Evolutionary conservation across 225 moss, liverwort and hornwort genomes (phyloP).

Genomic region (Marchantia polymorpha): DNA sequence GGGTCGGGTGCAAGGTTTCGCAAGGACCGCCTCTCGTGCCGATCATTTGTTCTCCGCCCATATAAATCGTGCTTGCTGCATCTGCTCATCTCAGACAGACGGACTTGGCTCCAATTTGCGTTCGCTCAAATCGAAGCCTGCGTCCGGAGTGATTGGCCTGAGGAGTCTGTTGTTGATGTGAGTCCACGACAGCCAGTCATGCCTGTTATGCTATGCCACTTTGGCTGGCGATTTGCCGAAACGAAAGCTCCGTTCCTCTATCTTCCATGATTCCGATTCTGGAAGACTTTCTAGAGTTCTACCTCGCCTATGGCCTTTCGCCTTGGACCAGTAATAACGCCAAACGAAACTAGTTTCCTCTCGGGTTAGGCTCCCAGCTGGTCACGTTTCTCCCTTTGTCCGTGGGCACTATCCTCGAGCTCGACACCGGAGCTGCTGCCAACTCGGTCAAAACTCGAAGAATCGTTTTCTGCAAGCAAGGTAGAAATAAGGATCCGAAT

Average conservation of each 20-base stretch:
- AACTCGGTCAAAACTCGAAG: background rate
- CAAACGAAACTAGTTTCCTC: slow-evolving; percentile 5
- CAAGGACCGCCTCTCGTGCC: background rate
- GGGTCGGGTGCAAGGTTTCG: background rate
- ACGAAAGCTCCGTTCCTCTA: background rate
- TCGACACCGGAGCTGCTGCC: slow-evolving; percentile 2
- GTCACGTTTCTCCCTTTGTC: slow-evolving; percentile 1
- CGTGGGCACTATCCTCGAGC: slow-evolving; percentile 7
- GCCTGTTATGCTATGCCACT: background rate
- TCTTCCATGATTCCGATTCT: slow-evolving; percentile 8
- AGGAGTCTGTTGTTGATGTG: slow-evolving; percentile 7
- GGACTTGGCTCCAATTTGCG: slow-evolving; percentile 11
- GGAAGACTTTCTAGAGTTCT: slow-evolving; percentile 5
- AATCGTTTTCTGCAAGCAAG: slow-evolving; percentile 15
- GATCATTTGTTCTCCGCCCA: background rate
- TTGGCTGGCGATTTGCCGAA: slow-evolving; percentile 3
- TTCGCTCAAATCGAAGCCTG: background rate
- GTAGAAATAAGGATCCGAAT: slow-evolving; percentile 8
- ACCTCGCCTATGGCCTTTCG: background rate
- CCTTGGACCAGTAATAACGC: slow-evolving; percentile 13
- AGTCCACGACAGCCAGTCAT: slow-evolving; percentile 2
- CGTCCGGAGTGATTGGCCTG: background rate
- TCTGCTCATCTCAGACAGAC: slow-evolving; percentile 5
- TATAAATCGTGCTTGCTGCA: slow-evolving; percentile 9
- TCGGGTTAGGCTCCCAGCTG: slow-evolving; percentile 12